A percentile compares a stretch with the other conserved stretches of the same genome.
Evolutionary conservation across 306 rosid species (phyloP).

Genomic region (Dryas alaskensis): DNA sequence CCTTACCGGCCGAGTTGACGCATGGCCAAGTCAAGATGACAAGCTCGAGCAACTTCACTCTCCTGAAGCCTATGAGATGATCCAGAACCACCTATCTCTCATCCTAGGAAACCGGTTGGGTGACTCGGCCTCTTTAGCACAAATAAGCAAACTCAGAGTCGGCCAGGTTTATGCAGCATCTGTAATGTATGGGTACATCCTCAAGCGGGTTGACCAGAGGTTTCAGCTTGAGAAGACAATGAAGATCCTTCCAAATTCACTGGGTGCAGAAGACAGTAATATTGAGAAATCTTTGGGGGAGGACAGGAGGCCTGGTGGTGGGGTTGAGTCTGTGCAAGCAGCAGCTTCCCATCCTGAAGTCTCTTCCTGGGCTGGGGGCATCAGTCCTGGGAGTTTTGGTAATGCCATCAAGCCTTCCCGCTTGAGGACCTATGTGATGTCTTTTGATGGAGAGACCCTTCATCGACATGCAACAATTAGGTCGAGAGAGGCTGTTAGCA

Average conservation of each 20-base stretch:
- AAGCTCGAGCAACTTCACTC: conserved; percentile 75
- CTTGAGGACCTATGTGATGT: conserved; percentile 73
- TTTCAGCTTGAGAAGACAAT: conserved; percentile 95
- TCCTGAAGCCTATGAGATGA: conserved; percentile 83
- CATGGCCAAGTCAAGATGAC: conserved; percentile 68
- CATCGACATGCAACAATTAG: conserved; percentile 86
- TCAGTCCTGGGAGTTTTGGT: conserved; percentile 42
- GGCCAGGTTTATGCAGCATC: conserved; percentile 98
- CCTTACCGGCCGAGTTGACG: conserved; percentile 59
- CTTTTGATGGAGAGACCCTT: conserved; percentile 85
- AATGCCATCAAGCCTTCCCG: conserved; percentile 49
- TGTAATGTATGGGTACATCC: conserved; percentile 89
- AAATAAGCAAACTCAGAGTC: conserved; percentile 74
- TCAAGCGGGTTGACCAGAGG: conserved; percentile 84
- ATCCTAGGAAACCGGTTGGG: conserved; percentile 61
- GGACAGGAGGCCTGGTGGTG: conserved; percentile 26
- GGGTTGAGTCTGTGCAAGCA: conserved; percentile 33
- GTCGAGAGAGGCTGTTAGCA: conserved; percentile 79
- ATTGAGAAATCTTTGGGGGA: conserved; percentile 34
- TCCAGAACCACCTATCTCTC: conserved; percentile 73
- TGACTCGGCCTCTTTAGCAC: conserved; percentile 69
- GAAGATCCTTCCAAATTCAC: conserved; percentile 58
- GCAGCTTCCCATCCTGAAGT: conserved; percentile 59
- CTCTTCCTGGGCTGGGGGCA: conserved; percentile 46
- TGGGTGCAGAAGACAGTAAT: conserved; percentile 40